Evolutionary conservation across 495 filamentous ascomycete genomes (phyloP).

Genomic region (Neurospora sp.): DNA sequence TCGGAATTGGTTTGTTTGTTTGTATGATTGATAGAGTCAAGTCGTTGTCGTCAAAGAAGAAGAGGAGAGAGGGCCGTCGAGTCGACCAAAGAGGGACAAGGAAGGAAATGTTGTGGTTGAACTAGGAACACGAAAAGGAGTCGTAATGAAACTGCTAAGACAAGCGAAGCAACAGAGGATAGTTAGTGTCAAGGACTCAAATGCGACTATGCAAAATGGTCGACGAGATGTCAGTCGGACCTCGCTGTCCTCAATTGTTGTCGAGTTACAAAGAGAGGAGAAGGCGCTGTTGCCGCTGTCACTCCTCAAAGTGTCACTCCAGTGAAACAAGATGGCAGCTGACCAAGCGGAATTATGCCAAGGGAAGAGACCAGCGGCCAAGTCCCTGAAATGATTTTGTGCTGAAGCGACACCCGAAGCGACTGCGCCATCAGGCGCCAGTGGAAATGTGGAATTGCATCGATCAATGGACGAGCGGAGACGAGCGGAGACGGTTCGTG

Average conservation of each 20-base stretch:
- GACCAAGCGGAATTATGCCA: not conserved
- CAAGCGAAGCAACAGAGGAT: not conserved
- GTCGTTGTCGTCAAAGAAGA: not conserved
- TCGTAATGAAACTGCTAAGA: slow-evolving; percentile 1
- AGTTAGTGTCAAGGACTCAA: not conserved
- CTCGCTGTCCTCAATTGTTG: not conserved
- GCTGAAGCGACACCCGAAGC: not conserved
- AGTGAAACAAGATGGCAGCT: not conserved
- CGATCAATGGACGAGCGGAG: not conserved
- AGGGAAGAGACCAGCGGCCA: not conserved
- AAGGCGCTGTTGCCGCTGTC: not conserved
- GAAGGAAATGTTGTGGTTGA: not conserved
- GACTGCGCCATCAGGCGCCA: not conserved
- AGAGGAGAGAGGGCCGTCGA: not conserved
- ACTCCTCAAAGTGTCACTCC: not conserved
- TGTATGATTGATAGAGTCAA: not conserved
- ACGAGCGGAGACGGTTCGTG: not conserved
- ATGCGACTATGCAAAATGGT: not conserved
- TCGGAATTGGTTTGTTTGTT: not conserved
- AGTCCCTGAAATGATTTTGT: not conserved
- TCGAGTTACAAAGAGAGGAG: not conserved
- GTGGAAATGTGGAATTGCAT: not conserved
- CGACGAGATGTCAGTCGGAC: not conserved
- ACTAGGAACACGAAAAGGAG: not conserved
- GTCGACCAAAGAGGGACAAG: not conserved